phyloP scores from a whole-genome alignment of 2,329 filamentous ascomycete genomes.

The Fusarium falciforme region DNA sequence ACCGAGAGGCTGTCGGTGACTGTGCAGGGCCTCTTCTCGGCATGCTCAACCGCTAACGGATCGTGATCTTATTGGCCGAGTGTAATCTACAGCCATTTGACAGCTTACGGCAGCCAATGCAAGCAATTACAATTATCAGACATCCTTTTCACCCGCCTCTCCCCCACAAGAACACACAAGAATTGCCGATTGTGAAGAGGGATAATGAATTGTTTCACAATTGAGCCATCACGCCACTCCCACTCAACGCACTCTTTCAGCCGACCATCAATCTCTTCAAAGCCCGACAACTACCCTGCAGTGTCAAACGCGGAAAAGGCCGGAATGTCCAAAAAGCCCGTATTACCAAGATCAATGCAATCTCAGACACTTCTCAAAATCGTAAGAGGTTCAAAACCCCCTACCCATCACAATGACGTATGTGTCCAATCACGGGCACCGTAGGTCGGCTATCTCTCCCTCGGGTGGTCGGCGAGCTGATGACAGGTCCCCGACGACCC shows the following conservation, averaged over 20 bases:
- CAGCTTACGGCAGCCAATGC: background rate
- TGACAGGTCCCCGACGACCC: constrained; percentile 4
- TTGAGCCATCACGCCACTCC: background rate
- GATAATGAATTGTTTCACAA: background rate
- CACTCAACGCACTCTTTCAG: background rate
- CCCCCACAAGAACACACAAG: background rate
- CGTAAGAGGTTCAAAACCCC: background rate
- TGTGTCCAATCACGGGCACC: background rate
- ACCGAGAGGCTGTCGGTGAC: background rate
- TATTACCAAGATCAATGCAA: background rate
- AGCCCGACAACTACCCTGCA: background rate
- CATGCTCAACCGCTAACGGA: background rate
- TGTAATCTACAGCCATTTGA: background rate
- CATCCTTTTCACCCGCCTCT: background rate
- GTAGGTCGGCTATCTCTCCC: background rate
- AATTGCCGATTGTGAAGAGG: background rate
- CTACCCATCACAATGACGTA: background rate
- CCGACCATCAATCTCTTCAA: background rate
- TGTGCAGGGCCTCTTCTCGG: background rate
- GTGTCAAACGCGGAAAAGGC: background rate
- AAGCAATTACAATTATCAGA: background rate
- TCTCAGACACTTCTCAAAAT: background rate
- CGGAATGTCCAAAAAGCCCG: background rate
- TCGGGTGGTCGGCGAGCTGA: constrained; percentile 11
- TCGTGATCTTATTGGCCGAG: background rate